phyloP scores from a whole-genome alignment of 1,284 basidiomycete genomes.

The Cystobasidium slooffiae region DNA sequence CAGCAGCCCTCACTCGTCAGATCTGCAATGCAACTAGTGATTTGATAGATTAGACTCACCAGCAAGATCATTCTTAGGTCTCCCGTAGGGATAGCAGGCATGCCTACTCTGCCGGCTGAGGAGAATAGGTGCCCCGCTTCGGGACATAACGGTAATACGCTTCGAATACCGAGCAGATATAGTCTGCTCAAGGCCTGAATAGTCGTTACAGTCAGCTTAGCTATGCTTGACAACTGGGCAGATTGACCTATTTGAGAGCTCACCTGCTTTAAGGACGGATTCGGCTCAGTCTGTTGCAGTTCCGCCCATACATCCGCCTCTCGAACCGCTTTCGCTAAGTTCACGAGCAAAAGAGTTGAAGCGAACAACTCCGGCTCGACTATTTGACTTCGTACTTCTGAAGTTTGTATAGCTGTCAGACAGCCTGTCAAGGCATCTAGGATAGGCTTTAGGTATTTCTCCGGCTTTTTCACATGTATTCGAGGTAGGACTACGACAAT shows the following conservation, averaged over 20 bases:
- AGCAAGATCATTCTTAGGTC: neutral
- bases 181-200: neutral
- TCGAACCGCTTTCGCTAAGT: neutral
- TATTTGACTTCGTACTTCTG: conserved; percentile 1
- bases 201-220: too few species aligned
- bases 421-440: conserved; percentile 13
- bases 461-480: conserved; percentile 15
- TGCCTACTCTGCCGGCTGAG: neutral
- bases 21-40: neutral
- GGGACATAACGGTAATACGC: conserved; percentile 3
- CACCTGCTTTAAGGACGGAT: neutral
- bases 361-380: neutral
- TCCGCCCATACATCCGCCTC: neutral
- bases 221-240: too few species aligned
- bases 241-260: neutral
- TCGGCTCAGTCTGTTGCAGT: neutral
- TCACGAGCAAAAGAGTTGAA: neutral
- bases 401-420: neutral
- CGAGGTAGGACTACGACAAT: conserved; percentile 6
- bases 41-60: neutral
- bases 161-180: neutral
- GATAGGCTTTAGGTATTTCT: conserved; percentile 14
- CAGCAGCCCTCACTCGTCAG: neutral
- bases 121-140: neutral
- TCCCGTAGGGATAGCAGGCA: neutral